Percentiles rank a stretch among this genome's conserved stretches.
Conservation (phyloP, 345 rosid species). For the Eucalyptus tenuipes region DNA sequence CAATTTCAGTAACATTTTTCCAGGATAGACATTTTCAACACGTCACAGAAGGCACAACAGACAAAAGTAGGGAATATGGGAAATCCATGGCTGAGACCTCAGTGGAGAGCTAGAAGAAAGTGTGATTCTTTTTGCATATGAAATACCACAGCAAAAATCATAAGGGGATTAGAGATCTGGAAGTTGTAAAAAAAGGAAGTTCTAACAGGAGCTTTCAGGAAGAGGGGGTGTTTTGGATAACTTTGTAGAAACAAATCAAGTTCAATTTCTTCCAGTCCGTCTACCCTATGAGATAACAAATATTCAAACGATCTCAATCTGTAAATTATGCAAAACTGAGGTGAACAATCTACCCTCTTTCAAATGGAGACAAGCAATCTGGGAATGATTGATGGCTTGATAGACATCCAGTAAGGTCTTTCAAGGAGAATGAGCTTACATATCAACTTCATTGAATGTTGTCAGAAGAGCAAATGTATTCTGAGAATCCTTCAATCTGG, state of each 20-base stretch:
- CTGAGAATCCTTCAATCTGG: conserved; percentile 93
- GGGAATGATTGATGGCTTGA: background rate
- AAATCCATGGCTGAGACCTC: background rate
- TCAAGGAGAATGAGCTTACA: conserved; percentile 28
- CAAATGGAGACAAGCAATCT: background rate
- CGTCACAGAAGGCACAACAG: background rate
- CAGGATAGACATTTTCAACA: background rate
- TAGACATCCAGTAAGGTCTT: background rate
- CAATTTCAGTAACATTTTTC: background rate
- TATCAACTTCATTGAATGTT: conserved; percentile 97
- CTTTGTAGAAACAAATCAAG: background rate
- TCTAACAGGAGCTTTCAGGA: background rate
- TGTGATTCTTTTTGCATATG: background rate
- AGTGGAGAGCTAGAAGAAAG: background rate
- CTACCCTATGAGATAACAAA: background rate
- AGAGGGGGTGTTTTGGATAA: background rate
- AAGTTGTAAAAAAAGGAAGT: background rate
- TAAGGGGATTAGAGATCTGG: background rate
- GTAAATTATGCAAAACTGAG: background rate
- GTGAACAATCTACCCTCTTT: background rate
- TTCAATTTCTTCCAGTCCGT: background rate
- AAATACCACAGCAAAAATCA: background rate
- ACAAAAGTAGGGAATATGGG: background rate
- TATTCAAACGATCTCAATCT: background rate
- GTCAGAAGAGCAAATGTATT: conserved; percentile 95